Percentiles rank a stretch among this genome's conserved stretches.
Conservation (phyloP, 1,284 basidiomycete genomes). For the Cutaneotrichosporon sp. region DNA sequence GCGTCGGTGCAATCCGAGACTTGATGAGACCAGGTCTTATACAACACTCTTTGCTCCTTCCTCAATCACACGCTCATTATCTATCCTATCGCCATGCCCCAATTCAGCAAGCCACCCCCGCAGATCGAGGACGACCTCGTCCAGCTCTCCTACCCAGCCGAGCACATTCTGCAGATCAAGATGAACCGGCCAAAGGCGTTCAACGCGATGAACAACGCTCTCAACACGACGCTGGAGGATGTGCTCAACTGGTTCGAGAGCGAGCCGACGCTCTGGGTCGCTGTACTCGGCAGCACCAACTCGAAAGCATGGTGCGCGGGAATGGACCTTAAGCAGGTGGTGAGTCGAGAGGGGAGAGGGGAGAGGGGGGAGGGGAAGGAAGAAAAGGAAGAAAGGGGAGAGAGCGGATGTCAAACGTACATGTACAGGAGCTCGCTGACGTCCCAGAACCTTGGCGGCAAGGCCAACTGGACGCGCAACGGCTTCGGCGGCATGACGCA, state of each 20-base stretch:
- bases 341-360: slow-evolving; percentile 8
- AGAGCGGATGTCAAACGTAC: not conserved
- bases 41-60: not conserved
- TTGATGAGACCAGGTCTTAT: not conserved
- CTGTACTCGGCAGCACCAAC: slow-evolving; percentile 19
- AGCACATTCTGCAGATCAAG: slow-evolving; percentile 23
- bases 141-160: slow-evolving; percentile 18
- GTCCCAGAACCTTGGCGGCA: slow-evolving; percentile 16
- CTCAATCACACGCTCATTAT: not conserved
- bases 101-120: slow-evolving; percentile 16
- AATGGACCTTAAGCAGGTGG: slow-evolving; percentile 24
- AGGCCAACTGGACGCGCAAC: slow-evolving; percentile 9
- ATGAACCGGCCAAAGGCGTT: slow-evolving; percentile 27
- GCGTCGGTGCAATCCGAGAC: not conserved
- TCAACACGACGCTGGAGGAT: slow-evolving; percentile 18
- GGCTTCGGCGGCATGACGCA: slow-evolving; percentile 23
- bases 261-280: slow-evolving; percentile 23
- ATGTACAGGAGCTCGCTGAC: slow-evolving; percentile 10
- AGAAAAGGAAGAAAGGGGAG: not conserved
- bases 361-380: not conserved
- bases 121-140: slow-evolving; percentile 19
- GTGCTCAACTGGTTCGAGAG: slow-evolving; percentile 26
- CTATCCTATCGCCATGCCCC: not conserved
- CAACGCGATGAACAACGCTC: slow-evolving; percentile 24
- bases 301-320: slow-evolving; percentile 25